phyloP scores from a whole-genome alignment of 331 rosid species.

The Arachis monticola region DNA sequence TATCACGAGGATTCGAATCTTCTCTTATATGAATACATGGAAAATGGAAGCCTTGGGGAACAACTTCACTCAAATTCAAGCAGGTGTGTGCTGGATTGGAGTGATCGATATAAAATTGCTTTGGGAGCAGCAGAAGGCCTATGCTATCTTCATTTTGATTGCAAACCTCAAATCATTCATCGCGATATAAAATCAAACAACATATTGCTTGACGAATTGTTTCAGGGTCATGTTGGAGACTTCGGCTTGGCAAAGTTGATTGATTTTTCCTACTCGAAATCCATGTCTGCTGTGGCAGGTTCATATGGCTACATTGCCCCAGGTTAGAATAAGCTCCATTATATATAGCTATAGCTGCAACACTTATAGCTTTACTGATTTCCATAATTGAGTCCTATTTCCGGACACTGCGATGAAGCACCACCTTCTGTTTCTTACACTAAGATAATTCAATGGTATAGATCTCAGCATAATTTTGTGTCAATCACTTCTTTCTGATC shows the following conservation, averaged over 20 bases:
- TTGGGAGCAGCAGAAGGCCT: slow-evolving; percentile 82
- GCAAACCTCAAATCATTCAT: slow-evolving; percentile 77
- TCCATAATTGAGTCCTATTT: slow-evolving; percentile 4
- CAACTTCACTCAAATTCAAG: slow-evolving; percentile 62
- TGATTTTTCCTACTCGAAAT: slow-evolving; percentile 70
- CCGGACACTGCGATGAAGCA: too few relatives aligned
- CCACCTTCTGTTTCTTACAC: too few relatives aligned
- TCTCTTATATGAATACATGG: slow-evolving; percentile 75
- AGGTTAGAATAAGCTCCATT: slow-evolving; percentile 47
- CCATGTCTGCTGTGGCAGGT: slow-evolving; percentile 87
- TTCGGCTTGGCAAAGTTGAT: slow-evolving; percentile 80
- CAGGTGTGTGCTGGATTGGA: slow-evolving; percentile 60
- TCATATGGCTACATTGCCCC: slow-evolving; percentile 91
- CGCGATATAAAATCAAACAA: slow-evolving; percentile 79
- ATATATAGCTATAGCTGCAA: background rate
- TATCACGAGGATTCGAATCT: slow-evolving; percentile 74
- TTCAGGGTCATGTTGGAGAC: slow-evolving; percentile 77
- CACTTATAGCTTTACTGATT: slow-evolving; percentile 7
- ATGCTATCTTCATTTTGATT: slow-evolving; percentile 73
- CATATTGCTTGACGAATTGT: slow-evolving; percentile 63
- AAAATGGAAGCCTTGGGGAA: slow-evolving; percentile 77
- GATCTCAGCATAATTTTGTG: too few relatives aligned
- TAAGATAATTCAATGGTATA: too few relatives aligned
- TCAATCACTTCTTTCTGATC: too few relatives aligned
- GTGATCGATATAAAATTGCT: slow-evolving; percentile 62